Conservation (phyloP, 2,329 filamentous ascomycete species). For the Myriosclerotinia curreyana region DNA sequence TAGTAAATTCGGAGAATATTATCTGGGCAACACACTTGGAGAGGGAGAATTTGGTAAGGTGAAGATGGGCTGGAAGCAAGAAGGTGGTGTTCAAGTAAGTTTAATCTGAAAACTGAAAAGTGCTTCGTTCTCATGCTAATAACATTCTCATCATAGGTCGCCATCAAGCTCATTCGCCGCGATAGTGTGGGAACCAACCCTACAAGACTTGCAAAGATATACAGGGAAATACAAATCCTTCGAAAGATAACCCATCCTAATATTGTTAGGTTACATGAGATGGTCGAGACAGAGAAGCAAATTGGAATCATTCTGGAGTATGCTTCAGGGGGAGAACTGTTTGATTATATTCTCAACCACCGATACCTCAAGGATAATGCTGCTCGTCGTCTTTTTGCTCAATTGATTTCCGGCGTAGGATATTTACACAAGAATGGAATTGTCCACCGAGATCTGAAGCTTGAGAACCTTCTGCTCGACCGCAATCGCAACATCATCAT, state of each 20-base stretch:
- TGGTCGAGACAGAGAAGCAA: constrained; percentile 95
- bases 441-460: constrained; percentile 92
- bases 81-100: constrained; percentile 76
- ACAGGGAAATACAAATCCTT: constrained; percentile 92
- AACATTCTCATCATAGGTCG: constrained; percentile 58
- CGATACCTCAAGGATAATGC: constrained; percentile 93
- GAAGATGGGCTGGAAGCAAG: constrained; percentile 96
- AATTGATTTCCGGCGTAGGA: constrained; percentile 92
- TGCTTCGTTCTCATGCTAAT: background rate
- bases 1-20: constrained; percentile 92
- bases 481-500: constrained; percentile 99
- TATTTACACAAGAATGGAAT: constrained; percentile 99
- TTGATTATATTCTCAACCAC: constrained; percentile 97
- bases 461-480: constrained; percentile 93
- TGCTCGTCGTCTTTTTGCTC: constrained; percentile 86
- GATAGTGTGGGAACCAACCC: constrained; percentile 88
- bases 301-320: constrained; percentile 99
- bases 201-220: constrained; percentile 89
- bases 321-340: constrained; percentile 93
- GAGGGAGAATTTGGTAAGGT: constrained; percentile 99
- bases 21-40: constrained; percentile 90
- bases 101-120: background rate
- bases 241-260: constrained; percentile 88
- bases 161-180: constrained; percentile 94
- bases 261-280: constrained; percentile 94